Conservation (phyloP, 225 moss, liverwort and hornwort species). For the Takakia lepidozioides region DNA sequence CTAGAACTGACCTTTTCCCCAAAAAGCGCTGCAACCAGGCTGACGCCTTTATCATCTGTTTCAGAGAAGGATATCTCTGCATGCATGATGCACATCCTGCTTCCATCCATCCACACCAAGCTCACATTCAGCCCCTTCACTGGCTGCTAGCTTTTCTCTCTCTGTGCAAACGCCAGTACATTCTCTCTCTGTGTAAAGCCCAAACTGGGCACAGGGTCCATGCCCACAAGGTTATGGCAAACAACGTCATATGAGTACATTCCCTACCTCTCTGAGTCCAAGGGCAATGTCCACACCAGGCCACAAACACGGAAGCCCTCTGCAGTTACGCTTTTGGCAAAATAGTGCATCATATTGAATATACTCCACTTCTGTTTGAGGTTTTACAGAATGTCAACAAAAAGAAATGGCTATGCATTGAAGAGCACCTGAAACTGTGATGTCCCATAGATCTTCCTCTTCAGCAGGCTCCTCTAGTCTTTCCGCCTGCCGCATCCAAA, state of each 20-base stretch:
- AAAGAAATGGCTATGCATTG: no score
- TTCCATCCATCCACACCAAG: background rate
- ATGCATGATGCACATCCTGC: slow-evolving; percentile 56
- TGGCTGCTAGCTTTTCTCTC: background rate
- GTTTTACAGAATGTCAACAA: no score
- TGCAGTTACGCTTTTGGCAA: no score
- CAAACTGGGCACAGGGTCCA: no score
- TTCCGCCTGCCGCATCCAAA: slow-evolving; percentile 38
- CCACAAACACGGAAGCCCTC: no score
- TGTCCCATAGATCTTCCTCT: slow-evolving; percentile 69
- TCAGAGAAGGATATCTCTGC: slow-evolving; percentile 55
- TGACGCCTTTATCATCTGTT: slow-evolving; percentile 38
- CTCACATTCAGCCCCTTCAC: background rate
- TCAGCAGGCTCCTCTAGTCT: slow-evolving; percentile 57
- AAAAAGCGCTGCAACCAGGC: slow-evolving; percentile 51
- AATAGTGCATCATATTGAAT: no score
- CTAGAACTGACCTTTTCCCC: slow-evolving; percentile 37
- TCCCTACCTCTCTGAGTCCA: no score
- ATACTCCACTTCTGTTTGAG: no score
- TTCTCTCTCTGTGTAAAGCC: no score
- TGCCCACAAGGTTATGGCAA: no score
- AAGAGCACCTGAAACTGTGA: slow-evolving; percentile 48
- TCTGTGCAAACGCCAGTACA: background rate
- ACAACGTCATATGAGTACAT: no score
- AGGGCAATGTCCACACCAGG: no score